Evolutionary conservation across 1,284 basidiomycete genomes (phyloP), one percentile per base, ranked within the genome.

Genomic region (Baeospora myosura): DNA sequence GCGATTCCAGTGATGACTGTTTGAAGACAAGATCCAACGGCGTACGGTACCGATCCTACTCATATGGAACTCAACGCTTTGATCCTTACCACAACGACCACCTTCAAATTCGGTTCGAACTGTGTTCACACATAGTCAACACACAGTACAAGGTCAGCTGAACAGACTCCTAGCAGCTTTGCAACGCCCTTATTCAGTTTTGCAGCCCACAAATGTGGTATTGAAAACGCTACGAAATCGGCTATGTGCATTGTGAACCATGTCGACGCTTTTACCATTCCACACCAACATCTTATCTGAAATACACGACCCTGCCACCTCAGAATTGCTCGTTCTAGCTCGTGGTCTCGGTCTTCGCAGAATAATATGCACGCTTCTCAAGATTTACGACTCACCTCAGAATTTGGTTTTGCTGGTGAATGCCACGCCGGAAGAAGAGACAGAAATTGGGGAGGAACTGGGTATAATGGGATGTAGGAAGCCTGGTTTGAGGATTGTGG

Each of bases 371-470:
- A 89, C 87, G 0, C 74, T 95, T 23, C 71, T 96, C 62, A 87
- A 92, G 62, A 88, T 95, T 30, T 98, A 96, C 59, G 88, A 94
- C 60, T 78, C 84, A n/a, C 81, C 89, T 16, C 76, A 81, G 47
- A 92, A 78, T 53, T 74, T 96, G 4, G 76, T 98, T 32, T 66
- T 98, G 3, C 70, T 97, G 8, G 82, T 98, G 42, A 95, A 96
- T 60, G 93, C 94, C 0, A 78, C 74, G 0, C 71, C 78, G 2
- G 88, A 94, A 48, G 95, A 98, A 57, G 93, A 96, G 56, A 72
- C 80, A 0, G 90, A 86, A 1, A 88, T 98, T 29, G 91, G 90
- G 0, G 93, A 97, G 52, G 90, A 96, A 57, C 73, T 98, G 6
- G 86, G 89, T 0, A 81, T 93, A 17, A 86, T 96, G 76, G 93